A percentile compares a stretch with the other conserved stretches of the same genome.
These are phyloP conservation scores for Phytopythium litorale DNA, from an alignment of 352 stramenopile genomes.

Conservation along the genomic window DNA sequence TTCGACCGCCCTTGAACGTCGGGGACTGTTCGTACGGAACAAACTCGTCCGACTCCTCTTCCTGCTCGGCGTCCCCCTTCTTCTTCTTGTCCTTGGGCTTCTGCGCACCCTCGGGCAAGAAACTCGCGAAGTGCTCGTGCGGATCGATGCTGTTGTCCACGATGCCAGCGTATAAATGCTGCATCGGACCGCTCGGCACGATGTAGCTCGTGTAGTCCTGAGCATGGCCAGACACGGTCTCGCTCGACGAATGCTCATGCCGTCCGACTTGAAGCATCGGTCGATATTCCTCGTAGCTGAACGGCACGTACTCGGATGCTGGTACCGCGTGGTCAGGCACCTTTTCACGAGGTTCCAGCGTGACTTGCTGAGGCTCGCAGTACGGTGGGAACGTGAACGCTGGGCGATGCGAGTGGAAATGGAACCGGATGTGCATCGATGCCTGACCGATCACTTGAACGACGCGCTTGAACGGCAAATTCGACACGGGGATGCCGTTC, in stretches of 20 bases:
- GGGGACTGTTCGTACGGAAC: conserved; percentile 88
- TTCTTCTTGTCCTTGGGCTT: conserved; percentile 7
- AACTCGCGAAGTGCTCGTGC: conserved; percentile 87
- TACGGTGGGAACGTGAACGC: conserved; percentile 65
- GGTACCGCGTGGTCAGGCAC: conserved; percentile 27
- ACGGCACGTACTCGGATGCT: conserved; percentile 57
- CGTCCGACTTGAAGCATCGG: conserved; percentile 62
- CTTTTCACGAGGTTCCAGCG: conserved; percentile 36
- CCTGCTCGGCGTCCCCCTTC: conserved; percentile 16
- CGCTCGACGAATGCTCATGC: not conserved
- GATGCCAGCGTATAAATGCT: conserved; percentile 82
- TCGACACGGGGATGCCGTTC: conserved; percentile 61
- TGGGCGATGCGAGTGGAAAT: conserved; percentile 73
- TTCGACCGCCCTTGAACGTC: conserved; percentile 84
- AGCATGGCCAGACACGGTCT: not conserved
- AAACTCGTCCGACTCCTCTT: conserved; percentile 57
- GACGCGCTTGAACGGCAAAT: conserved; percentile 69
- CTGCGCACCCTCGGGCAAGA: conserved; percentile 47
- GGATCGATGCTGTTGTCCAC: conserved; percentile 90
- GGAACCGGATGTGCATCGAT: conserved; percentile 64
- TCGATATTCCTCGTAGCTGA: conserved; percentile 67
- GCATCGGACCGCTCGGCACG: conserved; percentile 78
- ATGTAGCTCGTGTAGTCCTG: conserved; percentile 56
- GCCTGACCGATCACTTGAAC: conserved; percentile 69
- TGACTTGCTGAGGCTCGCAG: conserved; percentile 61